These are phyloP conservation scores for Mortierella sp. DNA, from an alignment of 371 early-diverging fungal genomes.

Conservation along the genomic window DNA sequence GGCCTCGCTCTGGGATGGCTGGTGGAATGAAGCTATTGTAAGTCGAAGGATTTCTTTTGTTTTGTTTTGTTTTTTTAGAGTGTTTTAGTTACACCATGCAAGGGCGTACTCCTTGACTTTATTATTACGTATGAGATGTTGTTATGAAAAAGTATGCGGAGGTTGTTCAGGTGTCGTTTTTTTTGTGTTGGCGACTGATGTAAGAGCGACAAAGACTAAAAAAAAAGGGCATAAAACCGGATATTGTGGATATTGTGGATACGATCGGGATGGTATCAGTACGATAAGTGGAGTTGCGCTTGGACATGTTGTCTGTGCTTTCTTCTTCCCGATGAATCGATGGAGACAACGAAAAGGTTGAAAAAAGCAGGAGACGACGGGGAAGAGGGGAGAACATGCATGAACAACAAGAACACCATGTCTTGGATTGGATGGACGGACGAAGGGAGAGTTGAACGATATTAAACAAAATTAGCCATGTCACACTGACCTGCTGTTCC, in stretches of 20 bases:
- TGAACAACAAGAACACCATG: not conserved
- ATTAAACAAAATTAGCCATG: not conserved
- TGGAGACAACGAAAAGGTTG: not conserved
- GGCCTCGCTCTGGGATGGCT: conserved; percentile 41
- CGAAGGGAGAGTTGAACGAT: not conserved
- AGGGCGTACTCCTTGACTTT: not conserved
- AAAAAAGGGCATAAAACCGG: not conserved
- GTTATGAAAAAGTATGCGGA: not conserved
- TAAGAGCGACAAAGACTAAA: not conserved
- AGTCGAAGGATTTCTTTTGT: conserved; percentile 13
- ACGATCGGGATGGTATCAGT: conserved; percentile 7
- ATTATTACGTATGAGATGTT: not conserved
- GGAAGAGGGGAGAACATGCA: not conserved
- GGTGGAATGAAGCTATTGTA: conserved; percentile 59
- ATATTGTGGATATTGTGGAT: not conserved
- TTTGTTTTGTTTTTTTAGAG: not conserved
- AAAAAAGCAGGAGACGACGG: not conserved
- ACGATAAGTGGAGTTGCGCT: not conserved
- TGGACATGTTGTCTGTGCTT: conserved; percentile 1
- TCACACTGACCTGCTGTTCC: not conserved
- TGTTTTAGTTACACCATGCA: not conserved
- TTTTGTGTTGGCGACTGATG: not conserved
- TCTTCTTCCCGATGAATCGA: not conserved
- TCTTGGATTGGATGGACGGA: not conserved
- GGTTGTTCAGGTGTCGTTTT: not conserved